A percentile compares a stretch with the other conserved stretches of the same genome.
These are phyloP conservation scores for Paramecium tetraurelia DNA, from an alignment of 73 alveolate genomes.

Conservation along the genomic window DNA sequence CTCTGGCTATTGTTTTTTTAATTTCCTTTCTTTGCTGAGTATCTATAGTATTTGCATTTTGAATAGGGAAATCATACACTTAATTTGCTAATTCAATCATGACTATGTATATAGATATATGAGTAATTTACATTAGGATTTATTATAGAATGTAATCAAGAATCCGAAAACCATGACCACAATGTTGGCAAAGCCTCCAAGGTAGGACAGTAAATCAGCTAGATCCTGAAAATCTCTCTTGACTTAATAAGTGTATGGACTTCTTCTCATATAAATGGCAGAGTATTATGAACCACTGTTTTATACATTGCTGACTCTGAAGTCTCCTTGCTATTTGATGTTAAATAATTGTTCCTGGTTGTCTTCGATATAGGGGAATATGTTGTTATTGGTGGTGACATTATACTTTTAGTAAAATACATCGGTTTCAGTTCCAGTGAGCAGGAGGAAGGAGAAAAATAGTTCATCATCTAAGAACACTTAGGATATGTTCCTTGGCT, in stretches of 20 bases:
- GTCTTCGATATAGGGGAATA: not conserved
- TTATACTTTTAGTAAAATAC: not conserved
- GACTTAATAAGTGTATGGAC: not conserved
- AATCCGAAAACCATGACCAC: not conserved
- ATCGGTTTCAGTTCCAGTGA: not conserved
- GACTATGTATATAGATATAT: not conserved
- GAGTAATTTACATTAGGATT: not conserved
- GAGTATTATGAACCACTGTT: not conserved
- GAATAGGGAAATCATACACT: not conserved
- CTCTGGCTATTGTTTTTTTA: not conserved
- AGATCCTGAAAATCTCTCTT: slow-evolving; percentile 2
- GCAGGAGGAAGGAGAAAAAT: not conserved
- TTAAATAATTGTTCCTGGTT: not conserved
- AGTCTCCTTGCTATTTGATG: not conserved
- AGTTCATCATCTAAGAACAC: slow-evolving; percentile 8
- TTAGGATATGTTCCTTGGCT: not conserved
- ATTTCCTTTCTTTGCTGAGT: not conserved
- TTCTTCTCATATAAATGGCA: slow-evolving; percentile 11
- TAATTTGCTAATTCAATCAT: slow-evolving; percentile 20
- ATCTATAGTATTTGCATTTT: not conserved
- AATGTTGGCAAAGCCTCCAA: not conserved
- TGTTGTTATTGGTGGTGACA: not conserved
- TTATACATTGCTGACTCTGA: not conserved
- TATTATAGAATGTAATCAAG: not conserved
- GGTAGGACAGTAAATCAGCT: slow-evolving; percentile 22